phyloP scores from a whole-genome alignment of 2,329 filamentous ascomycete species.

The Phyllosticta paracitricarpa region DNA sequence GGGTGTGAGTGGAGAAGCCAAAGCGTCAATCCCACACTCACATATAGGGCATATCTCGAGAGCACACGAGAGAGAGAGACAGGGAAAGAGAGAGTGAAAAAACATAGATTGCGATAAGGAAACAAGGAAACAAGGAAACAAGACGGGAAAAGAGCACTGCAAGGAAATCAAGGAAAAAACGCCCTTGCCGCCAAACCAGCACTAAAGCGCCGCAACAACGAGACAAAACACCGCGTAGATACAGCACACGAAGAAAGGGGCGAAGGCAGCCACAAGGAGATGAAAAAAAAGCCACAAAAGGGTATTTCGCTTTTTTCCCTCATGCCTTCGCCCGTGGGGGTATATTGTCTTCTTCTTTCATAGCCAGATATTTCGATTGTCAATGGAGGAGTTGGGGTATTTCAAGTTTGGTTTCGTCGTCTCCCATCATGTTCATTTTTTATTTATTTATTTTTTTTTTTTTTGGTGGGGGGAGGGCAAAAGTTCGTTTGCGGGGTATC shows the following conservation, averaged over 20 bases:
- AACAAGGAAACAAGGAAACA: neutral
- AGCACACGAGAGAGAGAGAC: neutral
- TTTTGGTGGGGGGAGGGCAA: neutral
- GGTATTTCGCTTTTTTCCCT: slow-evolving; percentile 7
- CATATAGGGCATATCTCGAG: neutral
- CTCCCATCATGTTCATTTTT: neutral
- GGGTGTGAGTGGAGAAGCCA: neutral
- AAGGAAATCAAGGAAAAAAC: slow-evolving; percentile 10
- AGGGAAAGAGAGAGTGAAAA: slow-evolving; percentile 10
- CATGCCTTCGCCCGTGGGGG: slow-evolving; percentile 7
- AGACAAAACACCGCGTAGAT: slow-evolving; percentile 9
- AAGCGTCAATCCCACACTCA: neutral
- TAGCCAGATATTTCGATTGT: slow-evolving; percentile 10
- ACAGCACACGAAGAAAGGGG: slow-evolving; percentile 8
- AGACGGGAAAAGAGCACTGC: no score
- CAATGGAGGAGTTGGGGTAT: slow-evolving; percentile 7
- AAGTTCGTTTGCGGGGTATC: slow-evolving; percentile 9
- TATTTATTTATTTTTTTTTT: neutral
- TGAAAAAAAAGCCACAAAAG: neutral
- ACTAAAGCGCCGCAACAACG: slow-evolving; percentile 9
- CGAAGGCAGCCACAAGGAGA: slow-evolving; percentile 4
- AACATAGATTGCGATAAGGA: slow-evolving; percentile 1
- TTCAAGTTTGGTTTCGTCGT: neutral
- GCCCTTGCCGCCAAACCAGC: neutral
- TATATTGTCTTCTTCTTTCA: slow-evolving; percentile 10